Conservation (phyloP, 78 protist species). For the Isochrysis galbana region DNA sequence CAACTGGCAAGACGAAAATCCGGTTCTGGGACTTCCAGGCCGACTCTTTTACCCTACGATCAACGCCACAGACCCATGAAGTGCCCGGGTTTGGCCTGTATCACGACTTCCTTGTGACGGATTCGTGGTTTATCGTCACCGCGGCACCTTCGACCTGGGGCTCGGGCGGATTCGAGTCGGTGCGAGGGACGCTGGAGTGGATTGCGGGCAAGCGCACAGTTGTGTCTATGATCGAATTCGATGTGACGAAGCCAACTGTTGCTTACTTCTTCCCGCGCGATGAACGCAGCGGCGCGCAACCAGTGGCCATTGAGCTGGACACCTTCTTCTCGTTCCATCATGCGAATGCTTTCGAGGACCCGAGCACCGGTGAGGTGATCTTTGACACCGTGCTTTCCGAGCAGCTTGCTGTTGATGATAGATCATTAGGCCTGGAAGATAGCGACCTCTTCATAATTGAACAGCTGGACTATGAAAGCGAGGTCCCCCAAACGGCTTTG, state of each 20-base stretch:
- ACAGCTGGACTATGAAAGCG: not conserved
- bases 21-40: not conserved
- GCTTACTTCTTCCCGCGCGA: not conserved
- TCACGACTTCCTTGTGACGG: not conserved
- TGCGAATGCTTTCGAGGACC: conserved; percentile 12
- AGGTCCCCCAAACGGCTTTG: not conserved
- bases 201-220: not conserved
- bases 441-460: not conserved
- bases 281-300: not conserved
- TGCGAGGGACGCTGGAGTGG: not conserved
- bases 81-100: not conserved
- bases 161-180: not conserved
- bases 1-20: not conserved
- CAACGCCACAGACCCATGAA: not conserved
- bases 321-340: not conserved
- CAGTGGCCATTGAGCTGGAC: not conserved
- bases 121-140: not conserved
- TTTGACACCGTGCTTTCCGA: not conserved
- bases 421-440: too few relatives aligned
- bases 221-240: not conserved
- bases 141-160: not conserved
- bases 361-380: not conserved
- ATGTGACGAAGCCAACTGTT: not conserved
- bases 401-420: too few relatives aligned
- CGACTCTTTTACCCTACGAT: not conserved